Evolutionary conservation across 2,329 filamentous ascomycete species (phyloP), one percentile per base, ranked within the genome.

Genomic region (Cordyceps cicadae): DNA sequence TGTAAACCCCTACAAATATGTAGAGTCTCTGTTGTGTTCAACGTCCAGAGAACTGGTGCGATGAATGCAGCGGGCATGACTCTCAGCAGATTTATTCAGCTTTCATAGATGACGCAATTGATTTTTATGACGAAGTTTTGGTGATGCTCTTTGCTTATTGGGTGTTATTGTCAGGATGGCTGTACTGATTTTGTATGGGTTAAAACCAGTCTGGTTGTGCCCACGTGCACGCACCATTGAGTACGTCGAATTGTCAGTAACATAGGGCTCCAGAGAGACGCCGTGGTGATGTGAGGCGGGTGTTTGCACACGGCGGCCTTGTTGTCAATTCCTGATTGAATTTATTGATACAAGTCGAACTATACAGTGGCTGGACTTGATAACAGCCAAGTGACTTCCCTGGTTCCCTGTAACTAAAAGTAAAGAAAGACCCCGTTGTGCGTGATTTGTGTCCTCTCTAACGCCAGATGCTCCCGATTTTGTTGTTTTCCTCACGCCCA

Each of bases 71-170:
- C 39, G n/a, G 17, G 24, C n/a, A 50, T 5, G 49, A 52, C 59
- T 61, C 41, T 52, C 51, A 58, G 62, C 63, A 62, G 57, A 62
- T 65, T 61, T 54, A 54, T 62, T 65, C 64, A 63, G 61, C 60
- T 64, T 68, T 68, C 66, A 70, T 70, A 70, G 69, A 70, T 67
- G 66, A 66, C 64, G 68, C 67, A 69, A 69, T 70, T 69, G 69
- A 70, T 69, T 69, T 66, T 50, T 21, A 57, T 57, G 53, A 61
- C 48, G 41, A 34, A 26, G 12, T 11, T 50, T 11, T 8, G 2
- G 9, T n/a, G 34, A 17, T 7, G 11, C 19, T 29, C 29, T 45
- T 17, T 50, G 32, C 19, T 29, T 24, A 12, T 37, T 19, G n/a
- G 29, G 17, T 57, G 41, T 49, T 14, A 32, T 39, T 46, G 21